phyloP scores from a whole-genome alignment of 306 rosid genomes.

The Spatholobus suberectus region DNA sequence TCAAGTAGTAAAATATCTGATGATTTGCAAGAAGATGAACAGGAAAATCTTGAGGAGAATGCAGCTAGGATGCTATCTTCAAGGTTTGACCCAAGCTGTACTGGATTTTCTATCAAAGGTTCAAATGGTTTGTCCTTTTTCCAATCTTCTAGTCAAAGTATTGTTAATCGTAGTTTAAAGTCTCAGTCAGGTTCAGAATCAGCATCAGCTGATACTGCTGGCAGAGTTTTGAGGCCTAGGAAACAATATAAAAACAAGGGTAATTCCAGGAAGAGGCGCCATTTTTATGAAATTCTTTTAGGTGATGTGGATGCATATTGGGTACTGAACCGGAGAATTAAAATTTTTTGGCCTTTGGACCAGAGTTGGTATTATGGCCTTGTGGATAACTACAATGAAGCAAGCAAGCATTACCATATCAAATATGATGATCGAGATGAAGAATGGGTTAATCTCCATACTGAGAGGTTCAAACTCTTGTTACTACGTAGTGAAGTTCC shows the following conservation, averaged over 20 bases:
- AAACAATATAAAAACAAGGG: conserved; percentile 66
- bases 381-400: conserved; percentile 69
- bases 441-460: conserved; percentile 92
- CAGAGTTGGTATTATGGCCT: conserved; percentile 93
- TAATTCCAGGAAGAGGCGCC: conserved; percentile 77
- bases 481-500: conserved; percentile 91
- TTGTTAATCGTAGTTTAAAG: conserved; percentile 55
- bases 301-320: conserved; percentile 74
- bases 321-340: conserved; percentile 77
- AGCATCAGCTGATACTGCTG: conserved; percentile 70
- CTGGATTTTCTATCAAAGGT: conserved; percentile 71
- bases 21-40: conserved; percentile 70
- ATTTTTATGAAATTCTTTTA: conserved; percentile 79
- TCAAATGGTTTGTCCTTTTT: conserved; percentile 61
- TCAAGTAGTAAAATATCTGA: conserved; percentile 51
- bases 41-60: conserved; percentile 97
- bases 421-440: conserved; percentile 95
- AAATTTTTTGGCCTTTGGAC: conserved; percentile 97
- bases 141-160: conserved; percentile 59
- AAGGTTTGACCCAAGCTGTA: conserved; percentile 95
- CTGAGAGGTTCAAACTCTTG: conserved; percentile 93
- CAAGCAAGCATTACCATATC: conserved; percentile 76
- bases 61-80: conserved; percentile 98
- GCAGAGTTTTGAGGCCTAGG: conserved; percentile 88
- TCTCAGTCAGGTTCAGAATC: conserved; percentile 70